These are phyloP conservation scores for Citrus sp. DNA, from an alignment of 345 rosid genomes.

Conservation along the genomic window DNA sequence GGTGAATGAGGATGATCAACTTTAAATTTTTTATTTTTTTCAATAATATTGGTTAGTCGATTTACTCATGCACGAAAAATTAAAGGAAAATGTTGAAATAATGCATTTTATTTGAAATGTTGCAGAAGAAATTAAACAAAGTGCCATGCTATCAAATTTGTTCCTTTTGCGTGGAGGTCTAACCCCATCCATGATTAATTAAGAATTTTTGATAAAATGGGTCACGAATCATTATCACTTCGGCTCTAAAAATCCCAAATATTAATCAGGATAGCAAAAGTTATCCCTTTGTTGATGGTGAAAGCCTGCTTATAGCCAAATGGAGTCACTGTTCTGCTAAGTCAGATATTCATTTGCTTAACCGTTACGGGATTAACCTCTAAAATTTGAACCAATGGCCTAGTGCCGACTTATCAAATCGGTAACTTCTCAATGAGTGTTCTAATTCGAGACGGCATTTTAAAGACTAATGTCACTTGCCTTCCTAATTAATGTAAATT, in stretches of 20 bases:
- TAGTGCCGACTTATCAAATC: background rate
- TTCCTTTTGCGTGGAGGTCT: background rate
- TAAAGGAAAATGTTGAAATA: background rate
- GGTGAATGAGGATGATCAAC: too few relatives aligned
- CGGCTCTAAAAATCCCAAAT: background rate
- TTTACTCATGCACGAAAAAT: background rate
- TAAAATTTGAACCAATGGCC: background rate
- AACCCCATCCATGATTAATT: background rate
- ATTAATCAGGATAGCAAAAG: background rate
- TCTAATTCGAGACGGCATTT: background rate
- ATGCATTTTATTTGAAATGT: background rate
- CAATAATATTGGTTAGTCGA: background rate
- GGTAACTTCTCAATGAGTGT: background rate
- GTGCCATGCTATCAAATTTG: background rate
- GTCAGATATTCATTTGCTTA: background rate
- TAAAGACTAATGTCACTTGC: background rate
- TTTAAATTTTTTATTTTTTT: too few relatives aligned
- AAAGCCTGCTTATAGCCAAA: background rate
- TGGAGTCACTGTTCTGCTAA: background rate
- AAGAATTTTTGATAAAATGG: too few relatives aligned
- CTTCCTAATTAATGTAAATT: background rate
- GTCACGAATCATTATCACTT: too few relatives aligned
- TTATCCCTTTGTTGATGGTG: background rate
- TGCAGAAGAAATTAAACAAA: background rate
- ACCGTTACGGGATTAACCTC: background rate